These are phyloP conservation scores for Coccomyxa sp. DNA, from an alignment of 139 green algal genomes.

Conservation along the genomic window DNA sequence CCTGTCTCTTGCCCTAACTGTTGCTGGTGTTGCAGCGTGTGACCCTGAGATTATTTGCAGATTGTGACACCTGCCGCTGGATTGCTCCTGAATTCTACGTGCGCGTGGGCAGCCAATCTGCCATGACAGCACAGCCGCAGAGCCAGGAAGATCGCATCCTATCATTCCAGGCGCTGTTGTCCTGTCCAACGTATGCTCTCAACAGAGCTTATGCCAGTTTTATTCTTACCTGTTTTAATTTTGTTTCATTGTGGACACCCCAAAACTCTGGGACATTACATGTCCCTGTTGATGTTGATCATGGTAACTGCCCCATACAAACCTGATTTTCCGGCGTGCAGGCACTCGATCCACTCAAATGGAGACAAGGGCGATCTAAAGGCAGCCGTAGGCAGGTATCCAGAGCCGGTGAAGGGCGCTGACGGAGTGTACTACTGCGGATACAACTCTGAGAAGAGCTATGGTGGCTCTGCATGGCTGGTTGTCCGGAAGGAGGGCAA, in stretches of 20 bases:
- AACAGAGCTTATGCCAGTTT: too few relatives aligned
- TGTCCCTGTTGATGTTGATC: too few relatives aligned
- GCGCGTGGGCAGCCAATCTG: slow-evolving; percentile 31
- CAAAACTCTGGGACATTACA: too few relatives aligned
- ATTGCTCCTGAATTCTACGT: slow-evolving; percentile 61
- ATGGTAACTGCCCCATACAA: too few relatives aligned
- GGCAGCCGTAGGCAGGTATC: slow-evolving; percentile 49
- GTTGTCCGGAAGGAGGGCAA: slow-evolving; percentile 60
- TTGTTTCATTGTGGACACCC: too few relatives aligned
- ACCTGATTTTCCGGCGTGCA: slow-evolving; percentile 16
- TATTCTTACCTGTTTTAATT: too few relatives aligned
- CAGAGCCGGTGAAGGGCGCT: slow-evolving; percentile 40
- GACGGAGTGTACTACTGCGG: slow-evolving; percentile 53
- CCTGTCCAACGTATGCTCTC: slow-evolving; percentile 68
- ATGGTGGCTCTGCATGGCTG: slow-evolving; percentile 58
- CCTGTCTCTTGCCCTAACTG: neutral
- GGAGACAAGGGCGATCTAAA: slow-evolving; percentile 39
- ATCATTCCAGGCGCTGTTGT: slow-evolving; percentile 64
- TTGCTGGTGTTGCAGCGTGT: neutral
- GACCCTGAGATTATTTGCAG: slow-evolving; percentile 14
- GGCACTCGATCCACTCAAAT: slow-evolving; percentile 66
- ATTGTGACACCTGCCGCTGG: slow-evolving; percentile 80
- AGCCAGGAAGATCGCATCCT: slow-evolving; percentile 24
- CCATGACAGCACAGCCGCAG: slow-evolving; percentile 55
- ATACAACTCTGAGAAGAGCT: slow-evolving; percentile 32